Conservation (phyloP, 108 stramenopile genomes). For the Nitzschia inconspicua region DNA sequence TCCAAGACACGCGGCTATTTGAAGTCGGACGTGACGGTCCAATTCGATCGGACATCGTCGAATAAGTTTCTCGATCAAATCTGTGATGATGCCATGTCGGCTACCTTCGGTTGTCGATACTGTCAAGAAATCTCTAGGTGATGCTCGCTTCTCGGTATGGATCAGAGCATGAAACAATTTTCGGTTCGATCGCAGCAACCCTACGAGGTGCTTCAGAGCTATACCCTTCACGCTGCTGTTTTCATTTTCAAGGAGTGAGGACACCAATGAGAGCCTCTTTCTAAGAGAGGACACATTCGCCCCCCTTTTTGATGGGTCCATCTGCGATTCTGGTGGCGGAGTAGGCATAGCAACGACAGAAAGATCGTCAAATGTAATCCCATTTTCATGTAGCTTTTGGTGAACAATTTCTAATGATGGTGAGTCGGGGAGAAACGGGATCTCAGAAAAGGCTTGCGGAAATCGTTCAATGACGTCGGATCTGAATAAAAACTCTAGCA, state of each 20-base stretch:
- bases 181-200: conserved; percentile 68
- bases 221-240: conserved; percentile 71
- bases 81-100: conserved; percentile 50
- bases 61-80: conserved; percentile 62
- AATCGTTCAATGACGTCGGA: conserved; percentile 49
- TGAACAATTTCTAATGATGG: conserved; percentile 46
- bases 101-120: conserved; percentile 18
- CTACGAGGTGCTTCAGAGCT: conserved; percentile 57
- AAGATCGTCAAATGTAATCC: conserved; percentile 75
- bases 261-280: conserved; percentile 33
- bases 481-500: conserved; percentile 52
- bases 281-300: conserved; percentile 33
- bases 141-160: conserved; percentile 50
- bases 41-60: conserved; percentile 63
- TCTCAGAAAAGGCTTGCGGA: conserved; percentile 45
- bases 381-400: conserved; percentile 36
- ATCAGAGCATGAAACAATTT: conserved; percentile 58
- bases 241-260: conserved; percentile 53
- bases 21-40: conserved; percentile 45
- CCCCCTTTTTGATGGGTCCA: background rate
- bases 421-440: conserved; percentile 73
- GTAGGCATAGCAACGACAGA: conserved; percentile 35
- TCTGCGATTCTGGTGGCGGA: conserved; percentile 3
- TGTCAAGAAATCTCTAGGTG: conserved; percentile 69
- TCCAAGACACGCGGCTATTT: conserved; percentile 70